Conservation (phyloP, 225 moss, liverwort and hornwort genomes). For the Marchantia paleacea region DNA sequence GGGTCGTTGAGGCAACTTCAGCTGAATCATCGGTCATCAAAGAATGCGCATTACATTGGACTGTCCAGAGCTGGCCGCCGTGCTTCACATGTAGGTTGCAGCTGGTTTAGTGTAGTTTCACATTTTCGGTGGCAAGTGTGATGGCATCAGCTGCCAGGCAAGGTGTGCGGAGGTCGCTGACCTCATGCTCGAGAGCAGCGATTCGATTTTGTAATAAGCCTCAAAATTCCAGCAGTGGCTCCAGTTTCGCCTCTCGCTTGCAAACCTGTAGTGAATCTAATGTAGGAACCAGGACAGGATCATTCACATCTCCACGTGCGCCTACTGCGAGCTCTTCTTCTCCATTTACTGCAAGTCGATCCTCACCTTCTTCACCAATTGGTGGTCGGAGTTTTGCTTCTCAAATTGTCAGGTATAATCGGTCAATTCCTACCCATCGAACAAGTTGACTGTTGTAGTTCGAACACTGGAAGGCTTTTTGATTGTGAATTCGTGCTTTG, state of each 20-base stretch:
- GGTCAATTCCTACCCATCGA: neutral
- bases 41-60: no score
- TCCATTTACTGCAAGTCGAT: slow-evolving; percentile 19
- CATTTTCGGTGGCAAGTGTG: no score
- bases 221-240: neutral
- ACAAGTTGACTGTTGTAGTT: neutral
- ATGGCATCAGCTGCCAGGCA: slow-evolving; percentile 2
- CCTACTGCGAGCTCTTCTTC: slow-evolving; percentile 11
- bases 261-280: slow-evolving; percentile 13
- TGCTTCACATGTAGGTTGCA: no score
- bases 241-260: neutral
- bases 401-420: slow-evolving; percentile 27
- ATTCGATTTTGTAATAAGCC: slow-evolving; percentile 1
- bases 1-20: no score
- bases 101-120: no score
- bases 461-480: no score
- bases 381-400: slow-evolving; percentile 22
- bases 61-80: no score
- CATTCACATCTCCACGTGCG: neutral
- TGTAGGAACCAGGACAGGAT: neutral
- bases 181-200: slow-evolving; percentile 22
- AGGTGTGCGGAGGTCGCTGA: slow-evolving; percentile 22
- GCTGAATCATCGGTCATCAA: no score
- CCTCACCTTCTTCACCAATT: neutral
- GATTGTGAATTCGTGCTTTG: neutral